These are phyloP conservation scores for Periconia macrospinosa DNA, from an alignment of 2,329 filamentous ascomycete species.

Conservation along the genomic window DNA sequence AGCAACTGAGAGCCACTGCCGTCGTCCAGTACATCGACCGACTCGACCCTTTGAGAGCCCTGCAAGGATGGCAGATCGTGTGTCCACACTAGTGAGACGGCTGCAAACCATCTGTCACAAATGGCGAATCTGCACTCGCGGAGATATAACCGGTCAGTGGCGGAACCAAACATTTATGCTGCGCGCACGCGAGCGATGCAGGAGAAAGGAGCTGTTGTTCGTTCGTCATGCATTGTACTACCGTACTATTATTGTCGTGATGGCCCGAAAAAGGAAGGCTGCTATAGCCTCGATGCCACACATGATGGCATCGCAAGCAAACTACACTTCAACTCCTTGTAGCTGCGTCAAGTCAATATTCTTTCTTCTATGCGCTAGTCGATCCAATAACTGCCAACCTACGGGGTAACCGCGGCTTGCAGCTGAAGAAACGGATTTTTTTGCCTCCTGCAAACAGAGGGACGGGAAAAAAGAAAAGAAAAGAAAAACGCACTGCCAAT, in stretches of 20 bases:
- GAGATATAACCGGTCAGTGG: constrained; percentile 18
- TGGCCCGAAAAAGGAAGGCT: neutral
- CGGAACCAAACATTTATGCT: neutral
- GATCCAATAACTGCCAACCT: neutral
- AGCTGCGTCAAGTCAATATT: too few species aligned
- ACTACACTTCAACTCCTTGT: too few species aligned
- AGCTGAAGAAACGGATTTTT: neutral
- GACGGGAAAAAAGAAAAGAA: too few species aligned
- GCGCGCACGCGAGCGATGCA: constrained; percentile 7
- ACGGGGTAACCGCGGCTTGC: neutral
- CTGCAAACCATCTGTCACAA: neutral
- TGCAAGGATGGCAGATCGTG: neutral
- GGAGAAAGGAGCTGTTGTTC: neutral
- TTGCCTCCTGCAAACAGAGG: neutral
- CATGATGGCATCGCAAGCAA: too few species aligned
- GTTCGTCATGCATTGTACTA: too few species aligned
- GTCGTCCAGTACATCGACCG: too few species aligned
- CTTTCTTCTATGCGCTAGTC: neutral
- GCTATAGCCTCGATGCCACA: too few species aligned
- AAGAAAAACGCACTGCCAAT: neutral
- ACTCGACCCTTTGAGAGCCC: neutral
- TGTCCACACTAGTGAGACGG: neutral
- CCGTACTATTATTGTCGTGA: neutral
- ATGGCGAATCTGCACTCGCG: constrained; percentile 27
- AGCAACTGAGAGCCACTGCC: too few species aligned